phyloP scores from a whole-genome alignment of 306 rosid genomes.

The Prinsepia uniflora region DNA sequence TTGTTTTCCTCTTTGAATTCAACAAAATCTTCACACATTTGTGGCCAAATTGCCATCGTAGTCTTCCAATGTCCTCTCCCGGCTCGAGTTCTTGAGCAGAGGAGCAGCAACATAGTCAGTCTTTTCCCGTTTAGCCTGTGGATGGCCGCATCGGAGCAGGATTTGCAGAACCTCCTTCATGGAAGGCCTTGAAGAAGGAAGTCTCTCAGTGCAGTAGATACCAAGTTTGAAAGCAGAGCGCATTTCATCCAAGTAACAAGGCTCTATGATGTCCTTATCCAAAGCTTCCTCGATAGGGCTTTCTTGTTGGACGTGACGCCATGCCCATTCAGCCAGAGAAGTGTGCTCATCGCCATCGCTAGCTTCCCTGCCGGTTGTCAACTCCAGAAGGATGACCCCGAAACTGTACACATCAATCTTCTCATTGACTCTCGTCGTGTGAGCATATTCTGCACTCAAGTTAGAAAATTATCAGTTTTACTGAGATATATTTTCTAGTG shows the following conservation, averaged over 20 bases:
- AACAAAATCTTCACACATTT: background rate
- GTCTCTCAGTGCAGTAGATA: constrained; percentile 43
- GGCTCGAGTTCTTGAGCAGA: constrained; percentile 49
- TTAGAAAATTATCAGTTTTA: background rate
- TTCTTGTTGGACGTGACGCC: constrained; percentile 39
- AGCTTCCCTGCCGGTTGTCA: constrained; percentile 66
- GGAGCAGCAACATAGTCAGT: constrained; percentile 35
- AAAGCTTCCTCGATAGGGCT: constrained; percentile 39
- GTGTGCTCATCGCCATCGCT: constrained; percentile 51
- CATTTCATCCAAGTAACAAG: constrained; percentile 47
- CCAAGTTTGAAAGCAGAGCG: constrained; percentile 59
- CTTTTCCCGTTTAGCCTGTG: constrained; percentile 20
- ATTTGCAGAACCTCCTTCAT: constrained; percentile 62
- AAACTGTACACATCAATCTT: constrained; percentile 75
- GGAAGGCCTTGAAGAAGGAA: constrained; percentile 59
- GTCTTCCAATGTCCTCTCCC: constrained; percentile 30
- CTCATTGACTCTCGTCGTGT: constrained; percentile 55
- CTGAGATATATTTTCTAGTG: background rate
- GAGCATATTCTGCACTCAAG: constrained; percentile 56
- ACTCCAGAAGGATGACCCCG: constrained; percentile 71
- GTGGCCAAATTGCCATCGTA: constrained; percentile 13
- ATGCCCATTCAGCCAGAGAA: constrained; percentile 67
- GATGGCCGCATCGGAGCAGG: constrained; percentile 30
- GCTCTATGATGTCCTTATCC: constrained; percentile 54
- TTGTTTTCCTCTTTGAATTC: background rate